phyloP scores from a whole-genome alignment of 805 yeast species.

The Diddensiella caesifluorescens region DNA sequence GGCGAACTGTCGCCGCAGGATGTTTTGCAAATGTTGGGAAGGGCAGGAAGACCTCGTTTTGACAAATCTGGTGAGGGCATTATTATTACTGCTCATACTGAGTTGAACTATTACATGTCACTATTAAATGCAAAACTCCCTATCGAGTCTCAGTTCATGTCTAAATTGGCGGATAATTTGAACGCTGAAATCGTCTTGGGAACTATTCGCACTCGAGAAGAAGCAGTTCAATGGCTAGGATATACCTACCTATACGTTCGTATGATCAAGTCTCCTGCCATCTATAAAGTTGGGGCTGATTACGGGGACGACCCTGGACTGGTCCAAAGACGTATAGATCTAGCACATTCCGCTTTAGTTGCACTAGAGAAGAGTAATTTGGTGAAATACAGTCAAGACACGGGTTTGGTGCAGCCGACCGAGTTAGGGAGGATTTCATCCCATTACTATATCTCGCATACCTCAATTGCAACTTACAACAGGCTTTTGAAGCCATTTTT shows the following conservation, averaged over 20 bases:
- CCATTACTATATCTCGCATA: conserved; percentile 72
- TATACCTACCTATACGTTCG: conserved; percentile 74
- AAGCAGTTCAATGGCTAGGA: conserved; percentile 77
- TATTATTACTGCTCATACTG: conserved; percentile 80
- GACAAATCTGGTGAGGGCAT: conserved; percentile 92
- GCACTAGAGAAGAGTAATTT: conserved; percentile 53
- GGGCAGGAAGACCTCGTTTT: conserved; percentile 96
- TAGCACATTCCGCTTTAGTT: conserved; percentile 71
- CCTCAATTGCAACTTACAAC: conserved; percentile 65
- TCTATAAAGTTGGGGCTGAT: conserved; percentile 71
- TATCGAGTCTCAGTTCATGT: conserved; percentile 80
- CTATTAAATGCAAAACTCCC: conserved; percentile 88
- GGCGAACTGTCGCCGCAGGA: conserved; percentile 91
- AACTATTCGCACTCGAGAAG: conserved; percentile 50
- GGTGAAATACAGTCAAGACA: conserved; percentile 48
- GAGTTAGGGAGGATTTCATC: conserved; percentile 83
- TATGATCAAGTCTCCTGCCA: conserved; percentile 64
- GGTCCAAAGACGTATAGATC: conserved; percentile 52
- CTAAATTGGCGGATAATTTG: conserved; percentile 62
- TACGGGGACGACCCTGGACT: conserved; percentile 41
- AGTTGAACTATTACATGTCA: conserved; percentile 82
- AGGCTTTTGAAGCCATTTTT: conserved; percentile 58
- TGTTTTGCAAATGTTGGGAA: conserved; percentile 92
- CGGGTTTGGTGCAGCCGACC: conserved; percentile 49
- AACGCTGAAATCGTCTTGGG: conserved; percentile 88